A percentile compares a stretch with the other conserved stretches of the same genome.
Evolutionary conservation across 2,329 filamentous ascomycete genomes (phyloP).

Genomic region (Helicocarpus griseus): DNA sequence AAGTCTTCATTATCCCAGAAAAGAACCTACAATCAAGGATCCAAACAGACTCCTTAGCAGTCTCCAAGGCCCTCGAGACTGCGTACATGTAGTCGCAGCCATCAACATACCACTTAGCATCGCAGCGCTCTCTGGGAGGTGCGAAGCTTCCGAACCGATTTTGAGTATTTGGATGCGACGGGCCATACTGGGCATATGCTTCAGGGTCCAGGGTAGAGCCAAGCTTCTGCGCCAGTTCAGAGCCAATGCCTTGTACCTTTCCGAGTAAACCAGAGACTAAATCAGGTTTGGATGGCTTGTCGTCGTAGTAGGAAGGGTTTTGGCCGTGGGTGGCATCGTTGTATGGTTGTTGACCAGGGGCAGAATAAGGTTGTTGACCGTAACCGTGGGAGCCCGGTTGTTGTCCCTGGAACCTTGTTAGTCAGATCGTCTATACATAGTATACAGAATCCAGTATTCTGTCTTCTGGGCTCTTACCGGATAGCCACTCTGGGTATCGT

Average conservation of each 20-base stretch:
- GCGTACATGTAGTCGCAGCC: conserved; percentile 93
- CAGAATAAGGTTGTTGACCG: conserved; percentile 5
- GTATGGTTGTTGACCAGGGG: conserved; percentile 18
- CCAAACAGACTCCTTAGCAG: conserved; percentile 87
- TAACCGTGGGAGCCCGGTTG: conserved; percentile 9
- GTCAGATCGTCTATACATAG: background rate
- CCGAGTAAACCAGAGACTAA: conserved; percentile 41
- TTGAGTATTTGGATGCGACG: conserved; percentile 55
- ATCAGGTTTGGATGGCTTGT: conserved; percentile 26
- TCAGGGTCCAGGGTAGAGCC: conserved; percentile 39
- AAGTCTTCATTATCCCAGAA: conserved; percentile 57
- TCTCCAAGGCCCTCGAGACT: conserved; percentile 80
- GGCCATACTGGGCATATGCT: conserved; percentile 36
- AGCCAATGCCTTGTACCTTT: conserved; percentile 45
- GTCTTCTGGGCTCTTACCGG: background rate
- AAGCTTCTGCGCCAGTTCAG: conserved; percentile 42
- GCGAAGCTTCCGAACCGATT: conserved; percentile 89
- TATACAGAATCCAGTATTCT: background rate
- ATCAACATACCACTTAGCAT: conserved; percentile 95
- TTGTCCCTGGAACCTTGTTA: conserved; percentile 11
- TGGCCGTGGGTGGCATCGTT: conserved; percentile 17
- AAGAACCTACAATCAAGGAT: conserved; percentile 73
- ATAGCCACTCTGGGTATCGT: conserved; percentile 4
- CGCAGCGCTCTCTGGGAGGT: conserved; percentile 73
- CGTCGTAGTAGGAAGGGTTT: conserved; percentile 23